A percentile compares a stretch with the other conserved stretches of the same genome.
Evolutionary conservation across 345 rosid species (phyloP).

Genomic region (rapeseed (Brassica napus)): DNA sequence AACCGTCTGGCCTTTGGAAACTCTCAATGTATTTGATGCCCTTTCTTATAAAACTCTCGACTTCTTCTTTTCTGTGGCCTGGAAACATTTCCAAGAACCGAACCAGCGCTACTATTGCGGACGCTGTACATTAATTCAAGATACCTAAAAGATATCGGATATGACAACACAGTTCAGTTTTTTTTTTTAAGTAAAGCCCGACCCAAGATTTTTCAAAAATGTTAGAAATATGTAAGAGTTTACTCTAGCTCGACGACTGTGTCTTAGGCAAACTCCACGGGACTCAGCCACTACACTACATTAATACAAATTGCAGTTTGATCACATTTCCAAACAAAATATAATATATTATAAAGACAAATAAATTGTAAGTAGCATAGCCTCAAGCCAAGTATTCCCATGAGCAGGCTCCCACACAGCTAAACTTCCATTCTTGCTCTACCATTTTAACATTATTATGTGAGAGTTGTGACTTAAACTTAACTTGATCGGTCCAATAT

Average conservation of each 20-base stretch:
- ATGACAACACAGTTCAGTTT: too few relatives aligned
- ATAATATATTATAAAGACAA: neutral
- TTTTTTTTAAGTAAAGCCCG: too few relatives aligned
- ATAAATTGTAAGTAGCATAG: neutral
- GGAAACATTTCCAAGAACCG: slow-evolving; percentile 52
- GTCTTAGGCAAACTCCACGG: slow-evolving; percentile 16
- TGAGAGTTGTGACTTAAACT: too few relatives aligned
- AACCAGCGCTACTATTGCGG: slow-evolving; percentile 30
- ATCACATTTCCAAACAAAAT: too few relatives aligned
- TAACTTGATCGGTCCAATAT: too few relatives aligned
- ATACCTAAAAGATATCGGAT: slow-evolving; percentile 18
- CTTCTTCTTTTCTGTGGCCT: slow-evolving; percentile 47
- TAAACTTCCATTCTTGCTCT: slow-evolving; percentile 24
- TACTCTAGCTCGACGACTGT: slow-evolving; percentile 17
- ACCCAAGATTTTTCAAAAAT: too few relatives aligned
- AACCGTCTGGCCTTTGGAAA: slow-evolving; percentile 55
- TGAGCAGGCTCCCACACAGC: slow-evolving; percentile 2
- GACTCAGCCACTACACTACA: slow-evolving; percentile 21
- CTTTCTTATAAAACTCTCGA: slow-evolving; percentile 47
- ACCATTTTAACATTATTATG: too few relatives aligned
- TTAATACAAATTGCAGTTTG: too few relatives aligned
- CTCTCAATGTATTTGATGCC: slow-evolving; percentile 49
- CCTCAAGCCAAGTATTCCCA: slow-evolving; percentile 27
- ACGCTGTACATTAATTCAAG: slow-evolving; percentile 57
- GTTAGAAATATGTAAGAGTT: too few relatives aligned